Conservation (phyloP, 2,329 filamentous ascomycete species). For the Colletotrichum tanaceti region DNA sequence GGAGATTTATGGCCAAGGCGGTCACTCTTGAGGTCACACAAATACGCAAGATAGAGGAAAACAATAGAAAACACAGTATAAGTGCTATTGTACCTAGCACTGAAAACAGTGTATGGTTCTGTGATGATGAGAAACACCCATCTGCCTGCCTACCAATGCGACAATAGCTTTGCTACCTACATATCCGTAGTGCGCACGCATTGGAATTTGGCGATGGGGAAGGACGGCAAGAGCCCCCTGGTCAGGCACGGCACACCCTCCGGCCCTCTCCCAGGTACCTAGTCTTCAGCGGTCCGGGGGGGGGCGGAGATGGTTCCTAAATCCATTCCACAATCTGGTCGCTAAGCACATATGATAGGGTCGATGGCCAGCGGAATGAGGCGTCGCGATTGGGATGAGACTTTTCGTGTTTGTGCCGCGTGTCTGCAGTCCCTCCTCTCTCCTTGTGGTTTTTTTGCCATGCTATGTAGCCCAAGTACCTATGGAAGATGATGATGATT, state of each 20-base stretch:
- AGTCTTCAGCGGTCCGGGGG: constrained; percentile 13
- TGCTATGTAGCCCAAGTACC: background rate
- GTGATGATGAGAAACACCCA: too few species aligned
- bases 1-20: too few species aligned
- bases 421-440: background rate
- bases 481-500: too few species aligned
- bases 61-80: too few species aligned
- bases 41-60: too few species aligned
- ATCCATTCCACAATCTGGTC: background rate
- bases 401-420: background rate
- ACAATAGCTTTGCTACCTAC: background rate
- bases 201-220: constrained; percentile 15
- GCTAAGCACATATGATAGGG: background rate
- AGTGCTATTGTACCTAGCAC: too few species aligned
- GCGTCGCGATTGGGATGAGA: background rate
- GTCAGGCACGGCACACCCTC: background rate
- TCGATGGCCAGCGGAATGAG: background rate
- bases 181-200: too few species aligned
- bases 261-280: background rate
- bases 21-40: too few species aligned
- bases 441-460: background rate
- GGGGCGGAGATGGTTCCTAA: constrained; percentile 10
- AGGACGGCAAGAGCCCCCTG: constrained; percentile 3
- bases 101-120: too few species aligned
- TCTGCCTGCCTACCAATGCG: background rate